These are phyloP conservation scores for Melaleuca alternifolia DNA, from an alignment of 345 rosid species.

Conservation along the genomic window DNA sequence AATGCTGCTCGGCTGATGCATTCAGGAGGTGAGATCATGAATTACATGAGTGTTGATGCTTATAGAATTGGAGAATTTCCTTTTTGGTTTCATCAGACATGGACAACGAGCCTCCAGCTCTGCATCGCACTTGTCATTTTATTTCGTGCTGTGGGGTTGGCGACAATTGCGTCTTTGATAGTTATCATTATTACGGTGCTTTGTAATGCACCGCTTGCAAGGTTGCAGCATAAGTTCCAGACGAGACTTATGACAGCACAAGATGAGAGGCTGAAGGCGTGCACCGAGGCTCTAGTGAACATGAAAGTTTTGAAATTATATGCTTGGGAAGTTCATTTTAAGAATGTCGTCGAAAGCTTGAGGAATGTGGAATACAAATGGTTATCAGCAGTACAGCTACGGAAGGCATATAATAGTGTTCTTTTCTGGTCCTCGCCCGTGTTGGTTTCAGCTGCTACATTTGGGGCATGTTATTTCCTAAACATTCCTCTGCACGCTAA, in stretches of 20 bases:
- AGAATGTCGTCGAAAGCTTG: constrained; percentile 62
- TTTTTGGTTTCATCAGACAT: constrained; percentile 91
- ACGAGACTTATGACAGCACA: constrained; percentile 68
- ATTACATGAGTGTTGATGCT: constrained; percentile 89
- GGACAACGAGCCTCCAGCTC: constrained; percentile 87
- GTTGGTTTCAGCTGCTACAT: constrained; percentile 80
- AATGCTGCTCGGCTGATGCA: constrained; percentile 64
- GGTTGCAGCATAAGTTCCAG: constrained; percentile 82
- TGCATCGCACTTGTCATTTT: constrained; percentile 64
- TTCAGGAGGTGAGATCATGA: constrained; percentile 87
- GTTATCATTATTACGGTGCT: constrained; percentile 65
- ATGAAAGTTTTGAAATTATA: constrained; percentile 91
- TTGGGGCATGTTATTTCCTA: constrained; percentile 73
- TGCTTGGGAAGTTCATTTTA: constrained; percentile 91
- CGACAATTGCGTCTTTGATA: constrained; percentile 70
- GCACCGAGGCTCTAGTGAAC: constrained; percentile 71
- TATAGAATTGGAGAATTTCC: constrained; percentile 92
- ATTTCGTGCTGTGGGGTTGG: constrained; percentile 72
- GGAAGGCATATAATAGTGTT: constrained; percentile 53
- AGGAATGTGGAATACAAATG: constrained; percentile 55
- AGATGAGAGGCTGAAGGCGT: constrained; percentile 72
- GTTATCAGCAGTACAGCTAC: constrained; percentile 70
- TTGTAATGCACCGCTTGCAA: constrained; percentile 86
- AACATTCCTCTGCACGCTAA: constrained; percentile 66
- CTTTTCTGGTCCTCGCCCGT: constrained; percentile 94